These are phyloP conservation scores for Pyronema domesticum DNA, from an alignment of 495 filamentous ascomycete species.

Conservation along the genomic window DNA sequence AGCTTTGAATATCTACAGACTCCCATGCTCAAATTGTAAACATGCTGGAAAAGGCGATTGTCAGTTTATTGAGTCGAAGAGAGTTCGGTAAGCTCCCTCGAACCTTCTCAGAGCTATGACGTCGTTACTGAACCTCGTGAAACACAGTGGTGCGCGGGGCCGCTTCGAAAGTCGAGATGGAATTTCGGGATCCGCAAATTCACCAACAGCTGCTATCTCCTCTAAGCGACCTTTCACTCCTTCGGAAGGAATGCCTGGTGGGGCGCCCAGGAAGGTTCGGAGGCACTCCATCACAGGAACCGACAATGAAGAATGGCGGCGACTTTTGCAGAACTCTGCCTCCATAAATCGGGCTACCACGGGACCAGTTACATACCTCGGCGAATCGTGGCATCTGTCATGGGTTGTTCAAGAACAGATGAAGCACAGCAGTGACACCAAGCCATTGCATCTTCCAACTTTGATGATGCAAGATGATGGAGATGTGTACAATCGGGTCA, in stretches of 20 bases:
- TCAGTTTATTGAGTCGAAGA: conserved; percentile 11
- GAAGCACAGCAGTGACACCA: neutral
- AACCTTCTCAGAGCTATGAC: too few relatives aligned
- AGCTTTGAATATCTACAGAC: neutral
- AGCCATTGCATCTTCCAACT: conserved; percentile 6
- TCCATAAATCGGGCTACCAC: conserved; percentile 2
- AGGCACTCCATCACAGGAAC: conserved; percentile 9
- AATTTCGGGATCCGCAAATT: neutral
- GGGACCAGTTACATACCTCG: conserved; percentile 10
- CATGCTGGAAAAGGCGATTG: conserved; percentile 10
- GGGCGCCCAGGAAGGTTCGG: neutral
- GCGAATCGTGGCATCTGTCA: conserved; percentile 11
- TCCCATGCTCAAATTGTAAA: conserved; percentile 13
- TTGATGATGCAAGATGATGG: conserved; percentile 3
- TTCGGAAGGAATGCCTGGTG: neutral
- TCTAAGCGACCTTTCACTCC: neutral
- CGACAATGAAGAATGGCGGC: conserved; percentile 8
- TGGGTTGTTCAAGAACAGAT: conserved; percentile 5
- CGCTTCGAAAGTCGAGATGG: conserved; percentile 13
- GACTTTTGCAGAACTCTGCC: conserved; percentile 5
- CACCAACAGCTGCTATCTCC: neutral
- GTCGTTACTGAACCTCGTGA: too few relatives aligned
- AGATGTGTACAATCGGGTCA: conserved; percentile 7
- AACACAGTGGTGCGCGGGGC: conserved; percentile 9
- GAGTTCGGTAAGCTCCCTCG: conserved; percentile 1